Percentiles rank a stretch among this genome's conserved stretches.
These are phyloP conservation scores for Plasmodium sp. DNA, from an alignment of 169 alveolate genomes.

Conservation along the genomic window DNA sequence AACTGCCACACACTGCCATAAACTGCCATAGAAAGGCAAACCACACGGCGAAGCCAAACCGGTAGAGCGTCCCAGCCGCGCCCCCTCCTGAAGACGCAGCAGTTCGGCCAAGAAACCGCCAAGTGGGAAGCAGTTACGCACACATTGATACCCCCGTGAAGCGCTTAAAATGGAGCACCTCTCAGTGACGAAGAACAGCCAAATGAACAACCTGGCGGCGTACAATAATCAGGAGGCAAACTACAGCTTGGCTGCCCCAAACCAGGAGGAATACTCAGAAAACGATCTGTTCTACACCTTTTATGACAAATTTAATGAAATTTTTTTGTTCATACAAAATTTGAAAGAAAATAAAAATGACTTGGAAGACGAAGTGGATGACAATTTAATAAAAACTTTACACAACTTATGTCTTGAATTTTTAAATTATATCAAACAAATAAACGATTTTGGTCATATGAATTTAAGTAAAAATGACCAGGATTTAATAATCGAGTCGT, in stretches of 20 bases:
- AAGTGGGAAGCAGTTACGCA: background rate
- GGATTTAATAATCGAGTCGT: conserved; percentile 45
- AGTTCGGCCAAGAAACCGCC: background rate
- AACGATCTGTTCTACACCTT: conserved; percentile 37
- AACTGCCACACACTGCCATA: background rate
- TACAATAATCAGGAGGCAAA: conserved; percentile 2
- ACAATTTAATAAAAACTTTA: conserved; percentile 58
- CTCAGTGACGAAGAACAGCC: conserved; percentile 15
- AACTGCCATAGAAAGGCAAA: background rate
- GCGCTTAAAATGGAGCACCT: conserved; percentile 19
- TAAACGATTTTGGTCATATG: conserved; percentile 64
- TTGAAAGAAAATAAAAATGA: conserved; percentile 57
- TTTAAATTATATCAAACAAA: conserved; percentile 40
- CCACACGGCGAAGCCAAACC: background rate
- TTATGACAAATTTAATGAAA: conserved; percentile 24
- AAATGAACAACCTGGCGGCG: background rate
- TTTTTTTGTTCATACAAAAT: conserved; percentile 39
- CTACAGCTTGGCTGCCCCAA: background rate
- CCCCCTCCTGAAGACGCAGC: background rate
- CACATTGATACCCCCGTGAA: background rate
- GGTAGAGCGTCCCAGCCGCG: background rate
- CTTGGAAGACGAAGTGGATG: conserved; percentile 71
- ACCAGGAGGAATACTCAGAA: background rate
- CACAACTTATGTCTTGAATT: conserved; percentile 48
- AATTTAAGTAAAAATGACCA: conserved; percentile 35